Percentiles rank a stretch among this genome's conserved stretches.
These are phyloP conservation scores for Bremia lactucae DNA, from an alignment of 352 stramenopile species.

Conservation along the genomic window DNA sequence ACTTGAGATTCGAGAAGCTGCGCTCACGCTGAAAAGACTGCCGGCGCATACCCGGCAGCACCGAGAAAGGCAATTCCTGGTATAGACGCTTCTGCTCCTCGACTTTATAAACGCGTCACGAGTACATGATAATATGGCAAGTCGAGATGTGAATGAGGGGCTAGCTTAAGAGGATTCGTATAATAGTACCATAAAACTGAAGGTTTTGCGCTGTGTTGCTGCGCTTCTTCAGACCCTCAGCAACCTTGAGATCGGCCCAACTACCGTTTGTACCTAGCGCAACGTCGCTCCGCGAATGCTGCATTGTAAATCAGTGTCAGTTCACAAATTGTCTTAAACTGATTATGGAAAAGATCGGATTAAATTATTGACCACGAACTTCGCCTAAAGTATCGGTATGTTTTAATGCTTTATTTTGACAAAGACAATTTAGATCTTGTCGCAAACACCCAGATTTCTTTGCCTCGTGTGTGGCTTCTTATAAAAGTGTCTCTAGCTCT, in stretches of 20 bases:
- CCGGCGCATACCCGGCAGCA: conserved; percentile 54
- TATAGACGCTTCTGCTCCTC: conserved; percentile 67
- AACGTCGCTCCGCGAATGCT: conserved; percentile 63
- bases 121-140: too few species aligned
- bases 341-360: too few species aligned
- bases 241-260: conserved; percentile 57
- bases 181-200: conserved; percentile 71
- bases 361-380: too few species aligned
- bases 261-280: conserved; percentile 51
- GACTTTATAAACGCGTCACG: conserved; percentile 25
- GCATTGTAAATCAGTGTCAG: too few species aligned
- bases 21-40: conserved; percentile 65
- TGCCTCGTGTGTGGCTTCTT: conserved; percentile 45
- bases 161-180: too few species aligned
- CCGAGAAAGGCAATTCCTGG: conserved; percentile 62
- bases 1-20: conserved; percentile 60
- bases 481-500: conserved; percentile 52
- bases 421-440: too few species aligned
- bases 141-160: too few species aligned
- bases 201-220: conserved; percentile 73
- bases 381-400: neutral
- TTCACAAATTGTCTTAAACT: too few species aligned
- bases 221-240: conserved; percentile 63
- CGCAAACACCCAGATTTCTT: too few species aligned
- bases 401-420: neutral